phyloP scores from a whole-genome alignment of 106 monocot species.

The Acorus gramineus region DNA sequence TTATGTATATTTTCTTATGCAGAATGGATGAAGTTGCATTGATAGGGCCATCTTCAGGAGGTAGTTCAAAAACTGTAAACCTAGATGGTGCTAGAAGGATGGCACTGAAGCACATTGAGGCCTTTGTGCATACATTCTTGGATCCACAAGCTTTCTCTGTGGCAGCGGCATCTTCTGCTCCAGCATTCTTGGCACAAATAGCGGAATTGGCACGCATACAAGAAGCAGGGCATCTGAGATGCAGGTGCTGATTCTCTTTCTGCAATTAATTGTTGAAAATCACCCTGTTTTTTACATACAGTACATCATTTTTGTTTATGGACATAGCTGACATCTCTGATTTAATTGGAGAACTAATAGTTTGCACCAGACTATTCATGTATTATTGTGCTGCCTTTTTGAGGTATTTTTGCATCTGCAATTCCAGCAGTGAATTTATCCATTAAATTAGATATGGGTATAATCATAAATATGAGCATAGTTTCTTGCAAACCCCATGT shows the following conservation, averaged over 20 bases:
- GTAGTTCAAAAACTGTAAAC: constrained; percentile 58
- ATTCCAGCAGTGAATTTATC: no score
- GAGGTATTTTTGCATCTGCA: no score
- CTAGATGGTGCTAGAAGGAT: constrained; percentile 79
- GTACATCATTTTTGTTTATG: no score
- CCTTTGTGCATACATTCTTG: constrained; percentile 63
- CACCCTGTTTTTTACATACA: no score
- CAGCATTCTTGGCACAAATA: constrained; percentile 53
- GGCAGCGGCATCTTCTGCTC: constrained; percentile 54
- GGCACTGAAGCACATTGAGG: constrained; percentile 88
- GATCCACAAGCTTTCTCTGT: constrained; percentile 70
- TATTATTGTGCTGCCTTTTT: no score
- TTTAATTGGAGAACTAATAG: no score
- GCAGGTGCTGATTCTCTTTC: constrained; percentile 46
- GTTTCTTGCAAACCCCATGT: no score
- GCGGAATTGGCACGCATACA: constrained; percentile 75
- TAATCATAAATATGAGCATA: no score
- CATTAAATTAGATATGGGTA: no score
- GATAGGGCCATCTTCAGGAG: constrained; percentile 66
- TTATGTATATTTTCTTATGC: neutral
- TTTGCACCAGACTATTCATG: no score
- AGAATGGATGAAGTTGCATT: constrained; percentile 82
- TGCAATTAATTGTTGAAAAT: no score
- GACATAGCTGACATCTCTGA: no score
- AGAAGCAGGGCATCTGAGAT: constrained; percentile 97